phyloP scores from a whole-genome alignment of 2,329 filamentous ascomycete species.

The Ceratocystis cubensis region DNA sequence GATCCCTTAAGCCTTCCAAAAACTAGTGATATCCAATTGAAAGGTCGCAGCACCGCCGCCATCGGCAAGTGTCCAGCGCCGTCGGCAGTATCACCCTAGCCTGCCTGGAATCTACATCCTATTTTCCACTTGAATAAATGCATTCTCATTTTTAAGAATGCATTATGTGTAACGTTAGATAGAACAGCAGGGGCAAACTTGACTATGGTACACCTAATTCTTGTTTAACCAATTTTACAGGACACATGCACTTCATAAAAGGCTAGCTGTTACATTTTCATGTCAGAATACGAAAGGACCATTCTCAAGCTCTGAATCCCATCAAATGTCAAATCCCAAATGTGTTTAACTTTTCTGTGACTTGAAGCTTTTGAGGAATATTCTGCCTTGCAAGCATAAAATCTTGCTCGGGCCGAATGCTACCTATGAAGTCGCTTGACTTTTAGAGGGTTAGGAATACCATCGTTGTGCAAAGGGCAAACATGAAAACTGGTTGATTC shows the following conservation, averaged over 20 bases:
- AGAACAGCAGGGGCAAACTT: background rate
- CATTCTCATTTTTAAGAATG: background rate
- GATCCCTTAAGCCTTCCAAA: background rate
- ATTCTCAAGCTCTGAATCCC: too few relatives aligned
- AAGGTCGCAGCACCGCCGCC: background rate
- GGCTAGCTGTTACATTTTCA: too few relatives aligned
- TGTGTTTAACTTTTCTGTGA: too few relatives aligned
- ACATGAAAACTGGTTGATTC: too few relatives aligned
- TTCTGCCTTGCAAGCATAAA: too few relatives aligned
- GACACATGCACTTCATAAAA: background rate
- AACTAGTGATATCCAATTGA: background rate
- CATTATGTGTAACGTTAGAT: background rate
- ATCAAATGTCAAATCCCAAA: too few relatives aligned
- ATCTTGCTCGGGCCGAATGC: too few relatives aligned
- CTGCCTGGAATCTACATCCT: background rate
- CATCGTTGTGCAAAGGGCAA: too few relatives aligned
- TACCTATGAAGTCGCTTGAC: too few relatives aligned
- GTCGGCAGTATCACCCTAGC: background rate
- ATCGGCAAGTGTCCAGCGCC: background rate
- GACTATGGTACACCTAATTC: background rate
- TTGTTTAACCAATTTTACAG: background rate
- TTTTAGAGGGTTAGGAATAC: too few relatives aligned
- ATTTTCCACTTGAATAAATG: background rate
- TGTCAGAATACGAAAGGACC: too few relatives aligned
- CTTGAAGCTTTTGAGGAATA: too few relatives aligned